These are phyloP conservation scores for Pseudogymnoascus sp. DNA, from an alignment of 2,329 filamentous ascomycete genomes.

Conservation along the genomic window DNA sequence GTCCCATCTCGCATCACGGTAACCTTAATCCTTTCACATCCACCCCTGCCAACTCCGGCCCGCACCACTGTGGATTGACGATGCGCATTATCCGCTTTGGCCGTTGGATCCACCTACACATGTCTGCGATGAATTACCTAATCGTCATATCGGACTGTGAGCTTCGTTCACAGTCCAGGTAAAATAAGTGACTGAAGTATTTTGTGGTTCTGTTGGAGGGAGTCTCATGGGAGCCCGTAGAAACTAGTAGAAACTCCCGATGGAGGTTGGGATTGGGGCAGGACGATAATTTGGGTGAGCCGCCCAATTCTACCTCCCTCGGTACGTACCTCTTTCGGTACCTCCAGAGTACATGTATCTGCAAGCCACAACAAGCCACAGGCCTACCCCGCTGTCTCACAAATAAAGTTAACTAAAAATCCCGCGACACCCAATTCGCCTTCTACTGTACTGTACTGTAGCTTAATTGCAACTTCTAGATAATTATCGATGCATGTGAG, in stretches of 20 bases:
- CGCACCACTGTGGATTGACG: not conserved
- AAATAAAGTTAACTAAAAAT: no score
- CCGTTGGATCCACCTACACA: not conserved
- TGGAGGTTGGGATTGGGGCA: not conserved
- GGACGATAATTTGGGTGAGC: not conserved
- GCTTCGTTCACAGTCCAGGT: not conserved
- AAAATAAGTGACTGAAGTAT: not conserved
- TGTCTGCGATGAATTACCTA: not conserved
- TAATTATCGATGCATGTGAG: no score
- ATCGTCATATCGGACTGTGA: not conserved
- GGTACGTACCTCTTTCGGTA: not conserved
- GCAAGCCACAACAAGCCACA: not conserved
- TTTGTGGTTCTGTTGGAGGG: not conserved
- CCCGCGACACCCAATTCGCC: no score
- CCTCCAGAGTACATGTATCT: no score
- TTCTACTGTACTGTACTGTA: no score
- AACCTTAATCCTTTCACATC: not conserved
- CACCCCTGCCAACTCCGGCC: not conserved
- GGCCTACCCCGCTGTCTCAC: not conserved
- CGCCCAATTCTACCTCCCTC: not conserved
- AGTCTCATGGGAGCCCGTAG: not conserved
- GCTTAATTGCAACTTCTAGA: no score
- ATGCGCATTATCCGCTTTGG: not conserved
- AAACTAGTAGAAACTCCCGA: not conserved
- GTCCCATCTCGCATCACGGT: not conserved